Base-by-base conservation (phyloP, 345 rosid genomes). In the Carallia brachiata region DNA sequence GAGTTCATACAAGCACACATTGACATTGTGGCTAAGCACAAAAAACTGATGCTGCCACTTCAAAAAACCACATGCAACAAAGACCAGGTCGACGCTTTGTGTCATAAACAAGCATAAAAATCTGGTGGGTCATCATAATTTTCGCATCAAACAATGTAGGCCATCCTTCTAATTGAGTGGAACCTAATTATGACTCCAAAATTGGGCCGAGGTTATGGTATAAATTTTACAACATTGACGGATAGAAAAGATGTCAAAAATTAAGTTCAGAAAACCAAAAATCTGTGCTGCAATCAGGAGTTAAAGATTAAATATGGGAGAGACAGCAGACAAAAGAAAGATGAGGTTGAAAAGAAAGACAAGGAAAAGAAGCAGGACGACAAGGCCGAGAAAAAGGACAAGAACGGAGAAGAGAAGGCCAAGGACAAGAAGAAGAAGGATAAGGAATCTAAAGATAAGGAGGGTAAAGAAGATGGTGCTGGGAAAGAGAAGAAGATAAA, bases 401-500 rank as follows among this genome's bases (percentile, higher is more conserved):
- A 59, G 62, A 36, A 67, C 39, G 66, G 63, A 9, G 69, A 59
- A 10, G 44, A 47, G 55, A 79, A 71, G 32, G 68, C 75, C 6
- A 40, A 72, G 37, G 66, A 74, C 36, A 23, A n/a, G 19, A 73
- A 72, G 12, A 73, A 66, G 79, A 79, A 67, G 52, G 73, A 71
- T 27, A 70, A 79, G 32, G 76, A 73, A 7, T 5, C 69, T 67
- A 68, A 72, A 70, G 73, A 77, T 69, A 77, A 82, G 70, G 80
- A 85, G 78, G 70, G 71, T 65, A 70, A 79, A 65, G 78, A 77
- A 72, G 84, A 77, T 73, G 71, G 71, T 77, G 50, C 16, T 44
- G 77, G 69, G 68, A 79, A 85, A 57, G 81, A 65, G 77, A 81
- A 87, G 79, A 83, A 82, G 81, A 81, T 80, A 61, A 83, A 80